Evolutionary conservation across 2,329 filamentous ascomycete species (phyloP), one percentile per base, ranked within the genome.

Genomic region (Hypoxylon sp.): DNA sequence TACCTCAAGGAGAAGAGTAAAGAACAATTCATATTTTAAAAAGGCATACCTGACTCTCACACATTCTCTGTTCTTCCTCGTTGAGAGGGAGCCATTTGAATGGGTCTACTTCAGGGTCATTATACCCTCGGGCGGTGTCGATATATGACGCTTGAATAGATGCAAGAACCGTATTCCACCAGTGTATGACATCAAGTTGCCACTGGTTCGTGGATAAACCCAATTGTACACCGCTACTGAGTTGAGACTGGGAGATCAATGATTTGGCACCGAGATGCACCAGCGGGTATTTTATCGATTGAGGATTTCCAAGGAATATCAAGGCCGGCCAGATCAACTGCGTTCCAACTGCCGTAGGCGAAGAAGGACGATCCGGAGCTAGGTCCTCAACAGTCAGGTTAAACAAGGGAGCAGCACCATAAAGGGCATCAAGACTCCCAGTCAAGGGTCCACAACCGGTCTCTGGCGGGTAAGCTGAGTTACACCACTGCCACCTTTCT

Each of bases 181-280:
- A 70, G 17, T 63, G 29, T 1, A 11, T 57, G 6, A 70, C 63
- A 44, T 70, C 63, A 5, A 52, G 8, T 13, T 70, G 64, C 67
- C 67, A 70, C 31, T 70, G 67, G 26, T 70, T 62, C 3, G 46
- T 39, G 1, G 67, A 57, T 11, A 70, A 79, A 76, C 53, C 5
- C 2, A 31, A 31, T 31, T 50, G 47, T 17, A 50, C 13, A 9
- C 48, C 26, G n/a, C 26, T 9, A 33, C 22, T 19, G n/a, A 51
- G 26, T 17, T 51, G 48, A 14, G 26, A 24, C 29, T 51, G 48
- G 29, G 48, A 51, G 19, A 51, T 17, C n/a, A 51, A 51, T 33
- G 48, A 51, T 19, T 51, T 51, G 29, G 48, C 13, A 3, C 26
- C 48, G n/a, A 51, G 26, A 19, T 29, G 26, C 19, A 29, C 5